A percentile compares a stretch with the other conserved stretches of the same genome.
Evolutionary conservation across 768 basidiomycete genomes (phyloP).

Genomic region (Scleroderma citrinum): DNA sequence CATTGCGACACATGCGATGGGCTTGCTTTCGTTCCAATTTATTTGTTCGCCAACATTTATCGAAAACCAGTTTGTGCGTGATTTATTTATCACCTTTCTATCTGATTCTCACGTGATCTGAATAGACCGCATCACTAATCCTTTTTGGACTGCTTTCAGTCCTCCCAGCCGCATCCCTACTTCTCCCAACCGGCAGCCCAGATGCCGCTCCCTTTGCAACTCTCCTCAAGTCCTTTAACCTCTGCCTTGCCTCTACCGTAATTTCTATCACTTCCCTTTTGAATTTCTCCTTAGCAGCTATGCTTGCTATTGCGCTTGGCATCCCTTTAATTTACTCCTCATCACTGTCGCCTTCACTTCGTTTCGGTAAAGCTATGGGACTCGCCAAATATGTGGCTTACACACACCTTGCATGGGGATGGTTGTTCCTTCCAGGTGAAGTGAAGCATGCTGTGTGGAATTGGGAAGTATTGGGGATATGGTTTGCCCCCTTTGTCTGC

Average conservation of each 20-base stretch:
- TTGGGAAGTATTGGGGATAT: constrained; percentile 74
- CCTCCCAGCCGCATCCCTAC: constrained; percentile 31
- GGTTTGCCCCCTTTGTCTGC: constrained; percentile 81
- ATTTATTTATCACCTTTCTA: neutral
- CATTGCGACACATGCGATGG: constrained; percentile 49
- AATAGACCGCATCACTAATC: constrained; percentile 19
- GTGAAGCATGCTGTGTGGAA: constrained; percentile 55
- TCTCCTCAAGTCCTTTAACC: constrained; percentile 66
- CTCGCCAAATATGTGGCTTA: constrained; percentile 31
- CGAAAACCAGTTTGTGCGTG: constrained; percentile 36
- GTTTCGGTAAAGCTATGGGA: neutral
- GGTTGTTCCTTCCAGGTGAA: constrained; percentile 44
- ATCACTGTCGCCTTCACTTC: constrained; percentile 21
- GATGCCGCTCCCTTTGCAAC: constrained; percentile 36
- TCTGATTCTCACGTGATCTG: neutral
- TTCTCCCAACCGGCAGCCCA: constrained; percentile 19
- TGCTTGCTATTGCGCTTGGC: constrained; percentile 59
- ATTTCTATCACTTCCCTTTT: constrained; percentile 83
- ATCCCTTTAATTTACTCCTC: constrained; percentile 53
- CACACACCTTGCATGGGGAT: constrained; percentile 46
- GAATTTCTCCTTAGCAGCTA: constrained; percentile 86
- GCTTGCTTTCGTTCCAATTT: constrained; percentile 43
- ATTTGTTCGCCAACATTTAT: constrained; percentile 43
- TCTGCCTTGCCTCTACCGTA: constrained; percentile 80
- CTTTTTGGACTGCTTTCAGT: constrained; percentile 26